Conservation (phyloP, 805 yeast species). For the Suhomyces pyralidae region DNA sequence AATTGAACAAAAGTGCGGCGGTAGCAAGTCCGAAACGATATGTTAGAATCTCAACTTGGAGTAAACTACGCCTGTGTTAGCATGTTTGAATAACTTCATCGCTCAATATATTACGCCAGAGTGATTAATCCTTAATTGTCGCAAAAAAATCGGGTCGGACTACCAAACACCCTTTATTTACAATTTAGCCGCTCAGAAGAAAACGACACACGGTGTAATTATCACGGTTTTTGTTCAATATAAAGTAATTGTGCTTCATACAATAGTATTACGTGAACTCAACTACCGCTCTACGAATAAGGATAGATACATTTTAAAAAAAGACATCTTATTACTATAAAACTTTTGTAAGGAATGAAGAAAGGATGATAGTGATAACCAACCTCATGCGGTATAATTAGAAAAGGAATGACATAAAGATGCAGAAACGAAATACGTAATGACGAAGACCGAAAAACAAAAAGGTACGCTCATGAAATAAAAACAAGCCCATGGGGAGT, state of each 20-base stretch:
- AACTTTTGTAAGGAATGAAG: background rate
- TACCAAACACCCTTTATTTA: background rate
- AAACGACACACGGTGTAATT: background rate
- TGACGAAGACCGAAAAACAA: background rate
- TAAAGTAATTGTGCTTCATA: background rate
- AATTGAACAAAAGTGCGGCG: background rate
- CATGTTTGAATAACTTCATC: background rate
- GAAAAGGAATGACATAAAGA: background rate
- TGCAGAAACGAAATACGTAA: background rate
- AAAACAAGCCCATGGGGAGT: background rate
- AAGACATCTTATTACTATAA: background rate
- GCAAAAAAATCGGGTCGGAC: background rate
- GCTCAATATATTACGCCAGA: background rate
- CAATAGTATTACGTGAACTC: background rate
- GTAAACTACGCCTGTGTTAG: background rate
- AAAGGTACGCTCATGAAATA: background rate
- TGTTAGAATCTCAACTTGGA: background rate
- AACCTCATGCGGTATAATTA: background rate
- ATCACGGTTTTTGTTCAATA: background rate
- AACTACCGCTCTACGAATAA: background rate
- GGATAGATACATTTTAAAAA: too few species aligned
- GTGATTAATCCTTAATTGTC: background rate
- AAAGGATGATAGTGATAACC: background rate
- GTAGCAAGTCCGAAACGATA: background rate
- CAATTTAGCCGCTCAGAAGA: background rate